Evolutionary conservation across 2,329 filamentous ascomycete genomes (phyloP), one percentile per base, ranked within the genome.

Genomic region (Lachnellula hyalina): DNA sequence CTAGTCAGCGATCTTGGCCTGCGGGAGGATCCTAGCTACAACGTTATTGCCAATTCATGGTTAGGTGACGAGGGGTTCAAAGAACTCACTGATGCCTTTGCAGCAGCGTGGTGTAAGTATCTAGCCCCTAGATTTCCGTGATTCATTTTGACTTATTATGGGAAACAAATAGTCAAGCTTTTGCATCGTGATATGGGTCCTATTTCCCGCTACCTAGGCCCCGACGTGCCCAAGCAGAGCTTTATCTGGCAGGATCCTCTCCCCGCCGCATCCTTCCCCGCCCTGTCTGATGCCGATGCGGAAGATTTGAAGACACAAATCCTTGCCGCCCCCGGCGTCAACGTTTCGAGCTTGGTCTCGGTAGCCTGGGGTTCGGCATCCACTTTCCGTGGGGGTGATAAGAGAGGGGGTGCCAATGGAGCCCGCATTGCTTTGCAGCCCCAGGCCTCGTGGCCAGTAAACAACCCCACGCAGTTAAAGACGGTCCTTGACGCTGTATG

Each of bases 371-470:
- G 83, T 1, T 82, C 86, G 0, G 85, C 86, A 21, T 85, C 86
- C 2, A 85, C 84, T 28, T 90, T 86, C 83, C 86, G 86, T 58
- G 80, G 83, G 63, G 81, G 83, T 63, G 88, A 92, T 77, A 91
- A 91, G 82, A 87, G 88, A 61, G 88, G 88, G 63, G 88, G 88
- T 67, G 88, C 88, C 73, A 92, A 92, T 66, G 88, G 88, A 64
- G 87, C 82, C 12, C 87, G 88, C 63, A 89, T 92, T 12, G 75
- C 79, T 58, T 34, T 50, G 35, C 19, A 41, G 36, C 88, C 88
- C 25, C 84, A 88, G 74, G 83, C 83, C 64, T 75, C 82, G 70
- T 92, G 88, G 87, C 72, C 81, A 66, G 79, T 84, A 68, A 92
- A 92, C 80, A 87, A 89, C 76, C 86, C 86, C 7, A 9, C 32